Conservation (phyloP, 2,329 filamentous ascomycete species). For the Sporothrix brasiliensis region DNA sequence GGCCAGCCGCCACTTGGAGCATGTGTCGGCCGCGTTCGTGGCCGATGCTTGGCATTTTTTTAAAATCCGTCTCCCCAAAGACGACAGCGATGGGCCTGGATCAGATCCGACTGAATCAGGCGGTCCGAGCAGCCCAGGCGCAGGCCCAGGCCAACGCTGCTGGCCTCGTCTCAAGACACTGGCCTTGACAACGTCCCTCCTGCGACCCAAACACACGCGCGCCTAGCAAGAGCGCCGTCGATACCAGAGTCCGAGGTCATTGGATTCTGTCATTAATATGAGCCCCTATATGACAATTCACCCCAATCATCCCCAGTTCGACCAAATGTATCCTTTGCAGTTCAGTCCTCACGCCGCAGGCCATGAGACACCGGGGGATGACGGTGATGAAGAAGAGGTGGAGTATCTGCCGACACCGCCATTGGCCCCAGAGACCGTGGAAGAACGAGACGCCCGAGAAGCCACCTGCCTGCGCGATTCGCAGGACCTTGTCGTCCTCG, state of each 20-base stretch:
- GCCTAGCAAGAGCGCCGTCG: not conserved
- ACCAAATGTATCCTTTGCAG: not conserved
- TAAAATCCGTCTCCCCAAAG: not conserved
- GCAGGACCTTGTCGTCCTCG: not conserved
- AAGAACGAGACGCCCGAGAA: too few relatives aligned
- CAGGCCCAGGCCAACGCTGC: not conserved
- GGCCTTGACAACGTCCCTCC: not conserved
- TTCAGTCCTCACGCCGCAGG: not conserved
- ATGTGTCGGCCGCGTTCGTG: not conserved
- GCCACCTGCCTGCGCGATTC: not conserved
- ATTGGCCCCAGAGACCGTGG: too few relatives aligned
- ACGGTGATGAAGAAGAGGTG: not conserved
- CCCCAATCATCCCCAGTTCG: not conserved
- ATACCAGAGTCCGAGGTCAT: not conserved
- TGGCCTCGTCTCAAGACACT: not conserved
- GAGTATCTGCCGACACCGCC: too few relatives aligned
- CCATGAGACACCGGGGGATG: too few relatives aligned
- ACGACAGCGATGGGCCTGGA: too few relatives aligned
- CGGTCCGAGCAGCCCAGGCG: not conserved
- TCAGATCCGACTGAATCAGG: too few relatives aligned
- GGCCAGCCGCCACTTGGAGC: not conserved
- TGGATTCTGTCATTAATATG: not conserved
- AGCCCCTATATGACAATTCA: not conserved
- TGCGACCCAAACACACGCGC: not conserved
- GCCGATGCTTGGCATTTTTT: slow-evolving; percentile 6